Conservation (phyloP, 768 basidiomycete genomes). For the Serendipita vermifera region DNA sequence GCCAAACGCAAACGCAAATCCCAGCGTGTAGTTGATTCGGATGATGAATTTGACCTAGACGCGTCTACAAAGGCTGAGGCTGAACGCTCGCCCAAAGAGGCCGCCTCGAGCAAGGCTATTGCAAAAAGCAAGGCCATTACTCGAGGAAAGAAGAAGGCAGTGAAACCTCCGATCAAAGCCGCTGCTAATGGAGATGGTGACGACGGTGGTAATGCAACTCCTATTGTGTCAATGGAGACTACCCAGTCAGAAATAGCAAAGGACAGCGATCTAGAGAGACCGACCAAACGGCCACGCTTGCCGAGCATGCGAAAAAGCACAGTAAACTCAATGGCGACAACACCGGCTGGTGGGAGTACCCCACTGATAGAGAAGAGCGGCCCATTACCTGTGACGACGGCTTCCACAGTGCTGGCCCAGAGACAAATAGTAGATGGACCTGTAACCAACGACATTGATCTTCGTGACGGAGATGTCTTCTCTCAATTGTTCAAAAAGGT, state of each 20-base stretch:
- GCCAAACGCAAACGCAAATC: conserved; percentile 9
- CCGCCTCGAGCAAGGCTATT: background rate
- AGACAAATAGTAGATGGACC: conserved; percentile 4
- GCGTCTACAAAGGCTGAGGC: background rate
- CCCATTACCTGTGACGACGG: no score
- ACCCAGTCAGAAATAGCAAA: no score
- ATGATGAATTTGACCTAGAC: background rate
- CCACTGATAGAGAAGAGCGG: no score
- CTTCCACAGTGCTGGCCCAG: no score
- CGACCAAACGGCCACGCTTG: no score
- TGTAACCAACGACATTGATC: conserved; percentile 1
- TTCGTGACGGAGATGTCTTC: conserved; percentile 3
- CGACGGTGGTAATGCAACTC: background rate
- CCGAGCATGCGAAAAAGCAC: no score
- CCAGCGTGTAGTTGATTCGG: background rate
- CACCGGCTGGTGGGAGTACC: no score
- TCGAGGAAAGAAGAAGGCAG: background rate
- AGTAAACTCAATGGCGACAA: no score
- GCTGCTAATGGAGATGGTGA: background rate
- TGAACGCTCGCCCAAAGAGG: background rate
- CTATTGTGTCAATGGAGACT: no score
- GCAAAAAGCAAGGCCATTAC: background rate
- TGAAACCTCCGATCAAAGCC: background rate
- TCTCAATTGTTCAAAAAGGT: background rate
- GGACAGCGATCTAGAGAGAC: no score